Evolutionary conservation across 2,329 filamentous ascomycete species (phyloP).

Genomic region (Fusarium odoratissimum): DNA sequence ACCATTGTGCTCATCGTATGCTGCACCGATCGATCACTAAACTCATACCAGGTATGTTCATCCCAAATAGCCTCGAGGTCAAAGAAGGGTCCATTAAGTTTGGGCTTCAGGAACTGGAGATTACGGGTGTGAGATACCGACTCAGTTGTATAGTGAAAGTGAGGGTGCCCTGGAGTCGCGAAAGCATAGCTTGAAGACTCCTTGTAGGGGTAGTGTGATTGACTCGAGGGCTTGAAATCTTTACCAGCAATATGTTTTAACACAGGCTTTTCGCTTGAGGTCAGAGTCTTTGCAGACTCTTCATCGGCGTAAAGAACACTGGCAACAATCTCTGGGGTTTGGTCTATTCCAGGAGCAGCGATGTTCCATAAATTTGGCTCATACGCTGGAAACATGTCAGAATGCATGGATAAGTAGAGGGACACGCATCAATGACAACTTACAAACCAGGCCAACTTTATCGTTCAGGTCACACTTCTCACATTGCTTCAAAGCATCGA

Average conservation of each 20-base stretch:
- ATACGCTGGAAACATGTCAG: neutral
- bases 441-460: neutral
- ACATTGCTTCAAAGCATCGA: constrained; percentile 38
- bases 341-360: neutral
- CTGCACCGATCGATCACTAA: constrained; percentile 74
- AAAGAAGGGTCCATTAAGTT: constrained; percentile 73
- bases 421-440: too few species aligned
- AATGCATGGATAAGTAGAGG: too few species aligned
- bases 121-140: constrained; percentile 74
- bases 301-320: neutral
- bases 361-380: neutral
- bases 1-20: constrained; percentile 86
- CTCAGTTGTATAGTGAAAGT: constrained; percentile 65
- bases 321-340: neutral
- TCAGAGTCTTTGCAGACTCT: neutral
- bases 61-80: constrained; percentile 84
- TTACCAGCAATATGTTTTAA: neutral
- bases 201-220: neutral
- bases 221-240: neutral
- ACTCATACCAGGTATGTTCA: constrained; percentile 79
- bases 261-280: neutral
- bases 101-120: constrained; percentile 72
- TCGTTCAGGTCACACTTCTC: constrained; percentile 50
- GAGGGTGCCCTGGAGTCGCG: constrained; percentile 59
- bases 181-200: constrained; percentile 53